Evolutionary conservation across 495 filamentous ascomycete genomes (phyloP).

Genomic region (Barbatosphaeria neglecta): DNA sequence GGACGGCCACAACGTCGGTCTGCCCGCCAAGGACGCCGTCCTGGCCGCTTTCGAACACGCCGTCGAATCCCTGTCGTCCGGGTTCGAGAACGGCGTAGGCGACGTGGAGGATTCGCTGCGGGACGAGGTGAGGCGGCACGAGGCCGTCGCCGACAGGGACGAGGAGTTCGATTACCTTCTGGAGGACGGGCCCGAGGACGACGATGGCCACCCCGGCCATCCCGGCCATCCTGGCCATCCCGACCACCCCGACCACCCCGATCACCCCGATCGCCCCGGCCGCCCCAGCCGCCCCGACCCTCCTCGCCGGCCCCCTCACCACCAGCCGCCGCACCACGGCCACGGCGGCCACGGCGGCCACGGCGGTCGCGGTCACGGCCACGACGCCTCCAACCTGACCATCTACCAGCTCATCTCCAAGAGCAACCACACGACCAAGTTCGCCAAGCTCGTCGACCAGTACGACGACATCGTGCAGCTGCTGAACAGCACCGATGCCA

Average conservation of each 20-base stretch:
- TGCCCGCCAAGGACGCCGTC: slow-evolving; percentile 16
- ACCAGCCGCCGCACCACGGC: not conserved
- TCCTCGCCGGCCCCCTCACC: not conserved
- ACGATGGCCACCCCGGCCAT: slow-evolving; percentile 10
- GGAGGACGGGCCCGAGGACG: slow-evolving; percentile 6
- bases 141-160: slow-evolving; percentile 12
- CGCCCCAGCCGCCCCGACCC: not conserved
- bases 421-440: slow-evolving; percentile 62
- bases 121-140: slow-evolving; percentile 17
- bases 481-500: slow-evolving; percentile 56
- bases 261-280: slow-evolving; percentile 6
- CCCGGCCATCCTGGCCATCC: not conserved
- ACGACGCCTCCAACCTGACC: slow-evolving; percentile 41
- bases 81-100: slow-evolving; percentile 24
- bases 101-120: slow-evolving; percentile 18
- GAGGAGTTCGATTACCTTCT: too few species aligned
- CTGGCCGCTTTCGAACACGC: slow-evolving; percentile 25
- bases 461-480: slow-evolving; percentile 51
- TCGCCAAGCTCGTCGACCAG: slow-evolving; percentile 56
- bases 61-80: slow-evolving; percentile 17
- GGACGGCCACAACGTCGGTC: not conserved
- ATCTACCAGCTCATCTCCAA: slow-evolving; percentile 61
- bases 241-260: slow-evolving; percentile 2
- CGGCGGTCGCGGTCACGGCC: slow-evolving; percentile 1
- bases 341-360: slow-evolving; percentile 11